Evolutionary conservation across 495 filamentous ascomycete species (phyloP).

Genomic region (Amorphotheca resinae): DNA sequence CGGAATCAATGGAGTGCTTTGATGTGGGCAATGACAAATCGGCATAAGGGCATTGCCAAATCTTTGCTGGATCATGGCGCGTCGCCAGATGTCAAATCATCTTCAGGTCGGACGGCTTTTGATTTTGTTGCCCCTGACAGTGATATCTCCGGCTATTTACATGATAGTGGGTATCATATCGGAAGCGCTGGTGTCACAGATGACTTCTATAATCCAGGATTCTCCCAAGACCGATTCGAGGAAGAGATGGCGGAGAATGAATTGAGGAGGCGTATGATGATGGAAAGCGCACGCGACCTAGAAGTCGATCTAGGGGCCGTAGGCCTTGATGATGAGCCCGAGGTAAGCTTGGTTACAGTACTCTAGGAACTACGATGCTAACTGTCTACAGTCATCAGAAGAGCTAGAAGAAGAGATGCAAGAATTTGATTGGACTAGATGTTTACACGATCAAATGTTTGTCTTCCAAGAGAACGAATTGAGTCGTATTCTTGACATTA

Average conservation of each 20-base stretch:
- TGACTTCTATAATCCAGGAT: slow-evolving; percentile 90
- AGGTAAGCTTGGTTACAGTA: slow-evolving; percentile 42
- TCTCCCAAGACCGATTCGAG: slow-evolving; percentile 89
- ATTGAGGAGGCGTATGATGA: slow-evolving; percentile 96
- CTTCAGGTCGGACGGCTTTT: slow-evolving; percentile 86
- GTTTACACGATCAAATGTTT: slow-evolving; percentile 98
- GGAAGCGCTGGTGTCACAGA: slow-evolving; percentile 77
- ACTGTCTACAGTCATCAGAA: slow-evolving; percentile 48
- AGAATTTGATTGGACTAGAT: slow-evolving; percentile 95
- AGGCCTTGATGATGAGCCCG: slow-evolving; percentile 89
- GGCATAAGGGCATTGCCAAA: slow-evolving; percentile 92
- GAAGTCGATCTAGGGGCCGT: slow-evolving; percentile 95
- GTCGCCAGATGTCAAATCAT: slow-evolving; percentile 89
- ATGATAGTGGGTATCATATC: slow-evolving; percentile 85
- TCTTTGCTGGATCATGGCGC: slow-evolving; percentile 84
- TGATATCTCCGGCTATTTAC: slow-evolving; percentile 89
- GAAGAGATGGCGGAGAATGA: slow-evolving; percentile 97
- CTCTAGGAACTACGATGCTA: slow-evolving; percentile 14
- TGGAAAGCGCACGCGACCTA: slow-evolving; percentile 95
- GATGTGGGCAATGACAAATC: slow-evolving; percentile 99
- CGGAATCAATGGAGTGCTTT: slow-evolving; percentile 93
- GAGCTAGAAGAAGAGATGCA: slow-evolving; percentile 82
- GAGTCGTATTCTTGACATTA: slow-evolving; percentile 78
- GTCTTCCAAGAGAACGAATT: slow-evolving; percentile 95
- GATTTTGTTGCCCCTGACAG: slow-evolving; percentile 92